Evolutionary conservation across 1,284 basidiomycete species (phyloP).

Genomic region (Calocybe gambosa): DNA sequence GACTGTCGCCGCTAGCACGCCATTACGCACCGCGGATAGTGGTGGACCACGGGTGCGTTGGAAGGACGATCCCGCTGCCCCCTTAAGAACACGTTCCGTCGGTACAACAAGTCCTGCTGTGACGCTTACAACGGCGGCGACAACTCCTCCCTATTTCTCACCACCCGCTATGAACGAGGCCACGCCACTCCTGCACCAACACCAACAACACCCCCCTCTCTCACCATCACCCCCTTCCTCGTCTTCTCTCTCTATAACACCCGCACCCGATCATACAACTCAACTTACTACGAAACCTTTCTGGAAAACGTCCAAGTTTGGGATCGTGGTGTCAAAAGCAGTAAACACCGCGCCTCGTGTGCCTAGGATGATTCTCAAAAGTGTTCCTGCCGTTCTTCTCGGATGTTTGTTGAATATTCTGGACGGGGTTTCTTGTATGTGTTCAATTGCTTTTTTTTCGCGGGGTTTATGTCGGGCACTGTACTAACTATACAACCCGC

Average conservation of each 20-base stretch:
- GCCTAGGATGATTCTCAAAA: conserved; percentile 35
- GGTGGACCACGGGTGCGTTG: conserved; percentile 8
- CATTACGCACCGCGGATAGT: neutral
- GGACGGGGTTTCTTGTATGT: conserved; percentile 87
- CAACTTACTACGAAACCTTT: neutral
- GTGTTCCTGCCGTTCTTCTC: conserved; percentile 80
- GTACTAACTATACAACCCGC: neutral
- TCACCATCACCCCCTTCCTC: neutral
- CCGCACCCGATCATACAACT: neutral
- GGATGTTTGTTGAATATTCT: conserved; percentile 88
- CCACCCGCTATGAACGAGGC: conserved; percentile 8
- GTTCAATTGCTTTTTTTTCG: conserved; percentile 5
- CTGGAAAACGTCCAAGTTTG: neutral
- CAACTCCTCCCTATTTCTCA: neutral
- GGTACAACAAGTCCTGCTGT: neutral
- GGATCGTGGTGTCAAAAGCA: conserved; percentile 7
- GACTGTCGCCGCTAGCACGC: neutral
- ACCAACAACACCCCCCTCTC: neutral
- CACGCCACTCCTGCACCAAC: conserved; percentile 12
- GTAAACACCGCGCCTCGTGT: conserved; percentile 8
- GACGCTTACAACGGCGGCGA: neutral
- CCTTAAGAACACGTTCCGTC: neutral
- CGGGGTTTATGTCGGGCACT: neutral
- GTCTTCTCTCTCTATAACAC: neutral
- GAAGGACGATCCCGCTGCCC: conserved; percentile 1